Percentiles rank a stretch among this genome's conserved stretches.
Conservation (phyloP, 2,329 filamentous ascomycete species). For the Madurella mycetomatis region DNA sequence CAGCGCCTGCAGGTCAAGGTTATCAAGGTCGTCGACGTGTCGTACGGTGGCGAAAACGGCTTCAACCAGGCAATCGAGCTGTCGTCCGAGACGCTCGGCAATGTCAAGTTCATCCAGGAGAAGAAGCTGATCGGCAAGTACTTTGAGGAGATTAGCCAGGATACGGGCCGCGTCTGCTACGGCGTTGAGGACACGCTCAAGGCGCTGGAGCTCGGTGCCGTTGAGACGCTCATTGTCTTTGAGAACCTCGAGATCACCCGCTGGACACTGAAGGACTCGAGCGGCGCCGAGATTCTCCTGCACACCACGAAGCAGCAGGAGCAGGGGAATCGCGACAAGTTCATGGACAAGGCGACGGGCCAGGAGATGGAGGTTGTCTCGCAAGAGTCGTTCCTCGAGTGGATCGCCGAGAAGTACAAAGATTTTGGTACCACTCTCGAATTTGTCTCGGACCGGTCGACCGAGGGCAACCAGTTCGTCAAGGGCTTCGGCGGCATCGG, state of each 20-base stretch:
- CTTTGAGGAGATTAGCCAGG: constrained; percentile 98
- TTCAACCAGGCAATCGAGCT: constrained; percentile 99
- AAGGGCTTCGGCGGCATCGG: constrained; percentile 99
- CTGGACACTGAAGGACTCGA: constrained; percentile 79
- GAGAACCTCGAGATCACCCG: constrained; percentile 95
- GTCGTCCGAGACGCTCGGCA: constrained; percentile 89
- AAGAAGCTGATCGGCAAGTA: constrained; percentile 99
- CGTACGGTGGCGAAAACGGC: constrained; percentile 97
- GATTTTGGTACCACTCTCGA: constrained; percentile 94
- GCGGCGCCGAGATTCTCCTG: constrained; percentile 67
- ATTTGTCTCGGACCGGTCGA: constrained; percentile 96
- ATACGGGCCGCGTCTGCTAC: constrained; percentile 95
- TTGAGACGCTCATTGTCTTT: constrained; percentile 91
- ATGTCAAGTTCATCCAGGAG: constrained; percentile 99
- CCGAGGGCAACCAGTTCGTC: constrained; percentile 98
- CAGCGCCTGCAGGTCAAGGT: constrained; percentile 87
- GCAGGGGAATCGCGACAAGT: constrained; percentile 66
- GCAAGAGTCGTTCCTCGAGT: constrained; percentile 93
- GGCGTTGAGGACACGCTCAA: constrained; percentile 97
- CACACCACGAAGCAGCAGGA: constrained; percentile 89
- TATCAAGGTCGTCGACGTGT: constrained; percentile 99
- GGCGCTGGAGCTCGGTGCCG: constrained; percentile 90
- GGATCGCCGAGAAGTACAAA: constrained; percentile 98
- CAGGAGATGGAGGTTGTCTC: constrained; percentile 95
- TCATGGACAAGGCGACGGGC: constrained; percentile 92